Percentiles rank a stretch among this genome's conserved stretches.
These are phyloP conservation scores for Tulasnella sp. DNA, from an alignment of 768 basidiomycete genomes.

Conservation along the genomic window DNA sequence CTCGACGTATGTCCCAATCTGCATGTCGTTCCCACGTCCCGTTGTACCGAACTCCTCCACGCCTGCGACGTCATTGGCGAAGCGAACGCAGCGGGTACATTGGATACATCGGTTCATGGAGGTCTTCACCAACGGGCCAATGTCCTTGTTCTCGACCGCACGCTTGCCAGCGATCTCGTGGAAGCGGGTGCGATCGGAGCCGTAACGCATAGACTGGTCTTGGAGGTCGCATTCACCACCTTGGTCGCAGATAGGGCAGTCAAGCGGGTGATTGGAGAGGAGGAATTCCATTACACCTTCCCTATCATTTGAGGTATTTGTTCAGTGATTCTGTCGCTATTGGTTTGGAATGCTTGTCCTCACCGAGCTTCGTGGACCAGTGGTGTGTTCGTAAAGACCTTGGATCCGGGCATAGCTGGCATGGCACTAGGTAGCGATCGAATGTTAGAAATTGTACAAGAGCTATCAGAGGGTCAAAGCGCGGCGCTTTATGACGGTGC, in stretches of 20 bases:
- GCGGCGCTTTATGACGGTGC: too few species aligned
- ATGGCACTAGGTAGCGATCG: slow-evolving; percentile 52
- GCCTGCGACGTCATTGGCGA: slow-evolving; percentile 98
- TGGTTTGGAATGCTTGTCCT: background rate
- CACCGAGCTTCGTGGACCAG: slow-evolving; percentile 80
- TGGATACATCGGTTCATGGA: slow-evolving; percentile 99
- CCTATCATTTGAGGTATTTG: slow-evolving; percentile 32
- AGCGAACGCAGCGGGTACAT: slow-evolving; percentile 97
- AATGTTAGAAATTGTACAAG: background rate
- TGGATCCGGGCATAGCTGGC: slow-evolving; percentile 92
- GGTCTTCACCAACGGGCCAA: slow-evolving; percentile 96
- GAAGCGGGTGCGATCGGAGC: slow-evolving; percentile 93
- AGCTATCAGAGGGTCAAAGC: background rate
- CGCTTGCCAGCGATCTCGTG: slow-evolving; percentile 98
- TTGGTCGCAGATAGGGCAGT: slow-evolving; percentile 98
- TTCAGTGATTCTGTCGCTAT: background rate
- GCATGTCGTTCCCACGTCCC: slow-evolving; percentile 94
- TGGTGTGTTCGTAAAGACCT: slow-evolving; percentile 89
- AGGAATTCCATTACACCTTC: slow-evolving; percentile 99
- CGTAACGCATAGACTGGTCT: slow-evolving; percentile 99
- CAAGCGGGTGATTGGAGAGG: slow-evolving; percentile 92
- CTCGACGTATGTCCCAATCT: slow-evolving; percentile 97
- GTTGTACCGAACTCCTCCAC: slow-evolving; percentile 96
- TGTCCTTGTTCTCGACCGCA: slow-evolving; percentile 95
- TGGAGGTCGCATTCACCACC: slow-evolving; percentile 98